phyloP scores from a whole-genome alignment of 2,329 filamentous ascomycete genomes.

The Diaporthe vaccinii region DNA sequence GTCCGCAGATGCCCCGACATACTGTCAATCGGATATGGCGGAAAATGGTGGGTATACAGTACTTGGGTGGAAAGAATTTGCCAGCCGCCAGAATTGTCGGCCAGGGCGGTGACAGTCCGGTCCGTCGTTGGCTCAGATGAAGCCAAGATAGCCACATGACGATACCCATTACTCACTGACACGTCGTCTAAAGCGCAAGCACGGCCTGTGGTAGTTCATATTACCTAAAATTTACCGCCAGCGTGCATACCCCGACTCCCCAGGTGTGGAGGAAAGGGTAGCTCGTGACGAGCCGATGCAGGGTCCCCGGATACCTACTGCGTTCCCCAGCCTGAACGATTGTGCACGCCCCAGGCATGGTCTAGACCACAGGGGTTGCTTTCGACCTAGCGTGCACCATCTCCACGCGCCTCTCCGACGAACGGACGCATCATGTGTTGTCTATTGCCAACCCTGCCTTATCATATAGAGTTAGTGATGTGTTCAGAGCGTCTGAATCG shows the following conservation, averaged over 20 bases:
- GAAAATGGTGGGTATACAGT: not conserved
- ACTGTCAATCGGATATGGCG: not conserved
- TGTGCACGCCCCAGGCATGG: constrained; percentile 33
- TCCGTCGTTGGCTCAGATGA: constrained; percentile 19
- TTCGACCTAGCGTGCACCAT: constrained; percentile 1
- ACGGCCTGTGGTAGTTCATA: constrained; percentile 23
- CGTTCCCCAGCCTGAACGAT: constrained; percentile 11
- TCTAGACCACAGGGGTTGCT: constrained; percentile 26
- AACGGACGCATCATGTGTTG: constrained; percentile 32
- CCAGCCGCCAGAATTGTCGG: constrained; percentile 14
- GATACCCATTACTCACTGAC: constrained; percentile 32
- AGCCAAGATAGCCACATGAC: constrained; percentile 32
- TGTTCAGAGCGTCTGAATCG: constrained; percentile 15
- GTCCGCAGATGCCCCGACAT: not conserved
- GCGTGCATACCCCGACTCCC: constrained; percentile 19
- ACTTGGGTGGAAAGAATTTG: not conserved
- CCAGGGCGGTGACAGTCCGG: not conserved
- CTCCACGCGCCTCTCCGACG: constrained; percentile 24
- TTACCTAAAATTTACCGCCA: constrained; percentile 29
- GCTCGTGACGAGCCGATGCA: constrained; percentile 30
- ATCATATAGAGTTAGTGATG: constrained; percentile 31
- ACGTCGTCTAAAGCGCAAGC: constrained; percentile 26
- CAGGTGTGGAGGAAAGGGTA: constrained; percentile 30
- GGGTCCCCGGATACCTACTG: not conserved
- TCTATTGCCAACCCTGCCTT: constrained; percentile 30